Conservation (phyloP, 2,329 filamentous ascomycete genomes). For the Pseudovirgaria hyperparasitica region DNA sequence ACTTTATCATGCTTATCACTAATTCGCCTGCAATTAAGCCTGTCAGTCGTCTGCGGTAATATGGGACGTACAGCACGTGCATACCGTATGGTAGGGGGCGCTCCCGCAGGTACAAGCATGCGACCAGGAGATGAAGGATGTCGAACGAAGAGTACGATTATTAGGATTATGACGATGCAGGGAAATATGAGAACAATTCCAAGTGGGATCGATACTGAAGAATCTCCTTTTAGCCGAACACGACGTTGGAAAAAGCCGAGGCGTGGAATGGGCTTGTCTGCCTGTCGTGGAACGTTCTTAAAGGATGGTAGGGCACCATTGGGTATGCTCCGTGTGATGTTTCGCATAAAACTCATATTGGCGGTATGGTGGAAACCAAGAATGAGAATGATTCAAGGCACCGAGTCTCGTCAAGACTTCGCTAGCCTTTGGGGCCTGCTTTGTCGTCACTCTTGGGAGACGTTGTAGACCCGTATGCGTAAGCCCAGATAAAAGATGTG, state of each 20-base stretch:
- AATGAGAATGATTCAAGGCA: too few species aligned
- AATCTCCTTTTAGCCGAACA: conserved; percentile 81
- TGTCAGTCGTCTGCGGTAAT: conserved; percentile 7
- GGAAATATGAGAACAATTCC: conserved; percentile 90
- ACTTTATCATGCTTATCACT: conserved; percentile 96
- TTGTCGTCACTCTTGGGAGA: too few species aligned
- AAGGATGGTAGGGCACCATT: conserved; percentile 29
- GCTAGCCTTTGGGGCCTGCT: too few species aligned
- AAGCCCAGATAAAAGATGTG: too few species aligned
- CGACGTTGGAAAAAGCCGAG: conserved; percentile 77
- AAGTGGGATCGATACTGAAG: conserved; percentile 80
- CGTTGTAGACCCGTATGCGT: too few species aligned
- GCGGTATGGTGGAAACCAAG: too few species aligned
- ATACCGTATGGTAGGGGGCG: conserved; percentile 81
- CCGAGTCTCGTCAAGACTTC: too few species aligned
- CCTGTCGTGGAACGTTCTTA: conserved; percentile 29
- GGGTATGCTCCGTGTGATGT: conserved; percentile 33
- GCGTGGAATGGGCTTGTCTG: conserved; percentile 33
- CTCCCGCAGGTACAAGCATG: conserved; percentile 76
- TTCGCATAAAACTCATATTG: conserved; percentile 30
- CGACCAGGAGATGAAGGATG: conserved; percentile 73
- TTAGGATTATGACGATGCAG: conserved; percentile 78
- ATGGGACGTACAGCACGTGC: conserved; percentile 14
- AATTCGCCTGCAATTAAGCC: conserved; percentile 58
- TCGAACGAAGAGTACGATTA: conserved; percentile 76